Conservation (phyloP, 257 asterid genomes). For the Capsicum rhomboideum region DNA sequence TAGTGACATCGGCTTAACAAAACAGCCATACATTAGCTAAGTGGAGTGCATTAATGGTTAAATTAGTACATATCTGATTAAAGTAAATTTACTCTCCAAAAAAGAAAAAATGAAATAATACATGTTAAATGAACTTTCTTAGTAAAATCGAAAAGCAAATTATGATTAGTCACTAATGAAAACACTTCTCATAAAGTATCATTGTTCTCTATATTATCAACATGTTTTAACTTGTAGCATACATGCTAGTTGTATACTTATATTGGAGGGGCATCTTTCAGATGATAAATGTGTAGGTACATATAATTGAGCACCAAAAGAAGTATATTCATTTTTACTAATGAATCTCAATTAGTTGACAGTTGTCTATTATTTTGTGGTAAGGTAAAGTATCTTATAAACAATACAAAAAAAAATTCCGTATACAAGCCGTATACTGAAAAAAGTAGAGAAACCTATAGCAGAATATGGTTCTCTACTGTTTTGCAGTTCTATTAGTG, state of each 20-base stretch:
- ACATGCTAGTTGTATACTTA: background rate
- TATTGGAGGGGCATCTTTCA: background rate
- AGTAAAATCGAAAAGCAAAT: background rate
- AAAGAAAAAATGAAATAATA: background rate
- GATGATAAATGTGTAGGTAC: background rate
- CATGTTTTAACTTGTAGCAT: background rate
- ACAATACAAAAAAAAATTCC: background rate
- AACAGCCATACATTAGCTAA: background rate
- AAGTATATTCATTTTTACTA: background rate
- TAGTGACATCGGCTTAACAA: background rate
- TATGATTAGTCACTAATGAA: background rate
- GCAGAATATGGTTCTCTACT: background rate
- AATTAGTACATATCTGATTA: background rate
- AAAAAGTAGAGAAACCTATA: background rate
- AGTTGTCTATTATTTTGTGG: background rate
- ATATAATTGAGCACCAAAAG: background rate
- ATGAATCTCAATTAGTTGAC: background rate
- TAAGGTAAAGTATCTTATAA: background rate
- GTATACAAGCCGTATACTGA: background rate
- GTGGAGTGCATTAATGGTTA: background rate
- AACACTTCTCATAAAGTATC: background rate
- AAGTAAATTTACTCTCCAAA: background rate
- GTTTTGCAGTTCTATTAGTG: background rate
- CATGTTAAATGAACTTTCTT: background rate
- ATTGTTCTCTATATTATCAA: background rate